Evolutionary conservation across 495 filamentous ascomycete species (phyloP).

Genomic region (Aspergillus cavernicola): DNA sequence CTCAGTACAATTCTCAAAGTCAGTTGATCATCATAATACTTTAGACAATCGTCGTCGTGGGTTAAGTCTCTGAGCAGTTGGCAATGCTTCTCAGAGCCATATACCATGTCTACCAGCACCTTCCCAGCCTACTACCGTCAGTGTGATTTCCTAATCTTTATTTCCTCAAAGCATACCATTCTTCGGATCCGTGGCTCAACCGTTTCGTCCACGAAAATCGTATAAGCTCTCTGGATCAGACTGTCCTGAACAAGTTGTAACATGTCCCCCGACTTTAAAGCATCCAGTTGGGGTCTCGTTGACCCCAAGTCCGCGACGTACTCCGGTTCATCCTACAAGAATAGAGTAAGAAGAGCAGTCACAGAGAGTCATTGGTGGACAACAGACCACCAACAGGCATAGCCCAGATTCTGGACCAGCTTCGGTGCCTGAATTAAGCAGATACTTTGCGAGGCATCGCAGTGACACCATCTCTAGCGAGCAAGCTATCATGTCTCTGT

Average conservation of each 20-base stretch:
- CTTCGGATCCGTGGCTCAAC: slow-evolving; percentile 1
- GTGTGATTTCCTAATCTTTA: not conserved
- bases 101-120: slow-evolving; percentile 11
- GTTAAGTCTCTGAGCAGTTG: not conserved
- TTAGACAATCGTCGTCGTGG: not conserved
- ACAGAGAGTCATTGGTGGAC: not conserved
- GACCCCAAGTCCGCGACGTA: not conserved
- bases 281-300: not conserved
- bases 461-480: slow-evolving; percentile 5
- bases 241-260: not conserved
- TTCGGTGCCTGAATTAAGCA: slow-evolving; percentile 5
- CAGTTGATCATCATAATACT: slow-evolving; percentile 4
- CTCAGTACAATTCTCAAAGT: not conserved
- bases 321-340: slow-evolving; percentile 4
- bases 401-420: slow-evolving; percentile 7
- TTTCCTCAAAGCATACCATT: slow-evolving; percentile 8
- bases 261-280: not conserved
- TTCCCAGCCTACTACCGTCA: slow-evolving; percentile 18
- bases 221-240: not conserved
- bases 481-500: not conserved
- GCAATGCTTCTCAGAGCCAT: not conserved
- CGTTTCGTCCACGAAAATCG: slow-evolving; percentile 5
- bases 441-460: slow-evolving; percentile 7
- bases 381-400: slow-evolving; percentile 14
- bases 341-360: not conserved